Evolutionary conservation across 1,139 yeast genomes (phyloP).

Genomic region (Yarrowia galli): DNA sequence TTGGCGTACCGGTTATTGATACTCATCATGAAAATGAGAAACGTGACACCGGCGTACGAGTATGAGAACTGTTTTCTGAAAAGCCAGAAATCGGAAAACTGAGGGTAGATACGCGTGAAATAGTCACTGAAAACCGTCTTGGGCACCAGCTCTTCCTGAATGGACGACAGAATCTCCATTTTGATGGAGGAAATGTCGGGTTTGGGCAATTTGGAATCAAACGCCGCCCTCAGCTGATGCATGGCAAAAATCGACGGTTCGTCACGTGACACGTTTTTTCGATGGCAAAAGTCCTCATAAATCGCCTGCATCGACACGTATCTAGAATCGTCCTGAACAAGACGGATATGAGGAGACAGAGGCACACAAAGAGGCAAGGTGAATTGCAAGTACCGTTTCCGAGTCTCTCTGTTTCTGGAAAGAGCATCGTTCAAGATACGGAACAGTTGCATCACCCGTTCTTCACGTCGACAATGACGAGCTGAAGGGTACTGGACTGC

Average conservation of each 20-base stretch:
- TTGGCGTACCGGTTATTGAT: constrained; percentile 94
- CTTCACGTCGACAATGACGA: constrained; percentile 96
- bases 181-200: constrained; percentile 89
- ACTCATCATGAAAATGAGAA: constrained; percentile 94
- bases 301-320: constrained; percentile 84
- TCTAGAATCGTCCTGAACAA: constrained; percentile 81
- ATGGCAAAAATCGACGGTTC: constrained; percentile 88
- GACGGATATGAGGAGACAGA: constrained; percentile 90
- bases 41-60: constrained; percentile 93
- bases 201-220: constrained; percentile 88
- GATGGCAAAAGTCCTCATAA: constrained; percentile 86
- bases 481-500: constrained; percentile 99
- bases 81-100: constrained; percentile 95
- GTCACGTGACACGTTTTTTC: constrained; percentile 78
- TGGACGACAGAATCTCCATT: constrained; percentile 88
- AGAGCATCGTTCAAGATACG: constrained; percentile 84
- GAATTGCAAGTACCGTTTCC: constrained; percentile 84
- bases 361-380: constrained; percentile 94
- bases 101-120: constrained; percentile 67
- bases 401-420: constrained; percentile 81
- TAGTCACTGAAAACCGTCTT: constrained; percentile 79
- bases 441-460: constrained; percentile 88
- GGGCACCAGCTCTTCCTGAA: constrained; percentile 88
- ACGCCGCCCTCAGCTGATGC: constrained; percentile 88
- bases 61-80: constrained; percentile 95